Conservation (phyloP, 2,329 filamentous ascomycete genomes). For the Aspergillus melleus region DNA sequence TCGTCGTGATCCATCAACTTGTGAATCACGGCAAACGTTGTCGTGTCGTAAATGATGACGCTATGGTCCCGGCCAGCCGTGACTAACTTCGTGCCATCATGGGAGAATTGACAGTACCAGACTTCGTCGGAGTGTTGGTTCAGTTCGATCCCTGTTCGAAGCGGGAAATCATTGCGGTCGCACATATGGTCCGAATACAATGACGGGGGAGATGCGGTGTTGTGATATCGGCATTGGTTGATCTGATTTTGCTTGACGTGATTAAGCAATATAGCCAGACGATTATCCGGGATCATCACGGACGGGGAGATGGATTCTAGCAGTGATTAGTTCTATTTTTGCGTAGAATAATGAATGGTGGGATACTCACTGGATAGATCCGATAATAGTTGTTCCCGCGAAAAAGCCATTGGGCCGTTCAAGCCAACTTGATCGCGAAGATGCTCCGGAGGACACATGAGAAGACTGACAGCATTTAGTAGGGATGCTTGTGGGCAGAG, state of each 20-base stretch:
- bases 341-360: background rate
- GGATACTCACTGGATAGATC: slow-evolving; percentile 72
- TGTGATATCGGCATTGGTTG: slow-evolving; percentile 83
- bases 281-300: slow-evolving; percentile 93
- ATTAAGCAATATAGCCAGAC: slow-evolving; percentile 76
- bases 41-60: slow-evolving; percentile 80
- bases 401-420: slow-evolving; percentile 77
- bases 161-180: slow-evolving; percentile 76
- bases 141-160: slow-evolving; percentile 68
- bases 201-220: slow-evolving; percentile 73
- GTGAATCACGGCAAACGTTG: slow-evolving; percentile 65
- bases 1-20: slow-evolving; percentile 64
- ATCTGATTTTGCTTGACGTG: slow-evolving; percentile 85
- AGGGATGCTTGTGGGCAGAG: background rate
- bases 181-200: slow-evolving; percentile 88
- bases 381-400: slow-evolving; percentile 72
- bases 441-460: slow-evolving; percentile 85
- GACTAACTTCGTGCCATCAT: slow-evolving; percentile 78
- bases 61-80: slow-evolving; percentile 74
- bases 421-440: slow-evolving; percentile 75
- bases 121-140: slow-evolving; percentile 76
- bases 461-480: slow-evolving; percentile 52
- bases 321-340: slow-evolving; percentile 25
- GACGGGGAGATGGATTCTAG: slow-evolving; percentile 88
- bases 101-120: slow-evolving; percentile 88